Evolutionary conservation across 306 rosid species (phyloP).

Genomic region (Rosa chinensis): DNA sequence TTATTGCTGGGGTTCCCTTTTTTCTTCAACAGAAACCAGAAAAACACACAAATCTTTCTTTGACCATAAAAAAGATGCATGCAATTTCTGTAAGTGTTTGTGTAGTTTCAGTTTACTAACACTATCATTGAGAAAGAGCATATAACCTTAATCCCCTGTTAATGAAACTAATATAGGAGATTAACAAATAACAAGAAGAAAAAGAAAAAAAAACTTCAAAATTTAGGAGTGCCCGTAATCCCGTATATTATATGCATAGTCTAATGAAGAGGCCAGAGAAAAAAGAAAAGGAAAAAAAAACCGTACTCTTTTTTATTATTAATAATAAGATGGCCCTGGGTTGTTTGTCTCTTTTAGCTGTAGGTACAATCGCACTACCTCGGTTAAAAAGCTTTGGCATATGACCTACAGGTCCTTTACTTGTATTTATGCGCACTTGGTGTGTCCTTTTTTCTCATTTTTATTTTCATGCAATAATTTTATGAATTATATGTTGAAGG

Average conservation of each 20-base stretch:
- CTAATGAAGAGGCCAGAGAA: not conserved
- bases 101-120: not conserved
- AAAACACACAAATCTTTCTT: not conserved
- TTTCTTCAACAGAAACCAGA: not conserved
- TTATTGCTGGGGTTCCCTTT: conserved; percentile 9
- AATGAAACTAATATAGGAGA: not conserved
- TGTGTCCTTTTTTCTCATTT: conserved; percentile 23
- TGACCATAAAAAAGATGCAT: not conserved
- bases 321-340: conserved; percentile 14
- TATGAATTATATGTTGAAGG: too few relatives aligned
- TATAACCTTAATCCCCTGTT: not conserved
- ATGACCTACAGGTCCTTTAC: conserved; percentile 38
- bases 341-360: conserved; percentile 30
- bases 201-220: not conserved
- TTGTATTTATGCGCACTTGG: conserved; percentile 41
- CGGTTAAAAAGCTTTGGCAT: conserved; percentile 45
- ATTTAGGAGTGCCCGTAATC: not conserved
- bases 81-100: not conserved
- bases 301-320: not conserved
- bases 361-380: conserved; percentile 31
- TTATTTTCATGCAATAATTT: conserved; percentile 15
- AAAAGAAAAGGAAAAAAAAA: not conserved
- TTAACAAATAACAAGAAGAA: not conserved
- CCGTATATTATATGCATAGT: not conserved
- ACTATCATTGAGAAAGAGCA: not conserved